Evolutionary conservation across 192 early-diverging fungal genomes (phyloP).

Genomic region (Phlyctochytrium bullatum): DNA sequence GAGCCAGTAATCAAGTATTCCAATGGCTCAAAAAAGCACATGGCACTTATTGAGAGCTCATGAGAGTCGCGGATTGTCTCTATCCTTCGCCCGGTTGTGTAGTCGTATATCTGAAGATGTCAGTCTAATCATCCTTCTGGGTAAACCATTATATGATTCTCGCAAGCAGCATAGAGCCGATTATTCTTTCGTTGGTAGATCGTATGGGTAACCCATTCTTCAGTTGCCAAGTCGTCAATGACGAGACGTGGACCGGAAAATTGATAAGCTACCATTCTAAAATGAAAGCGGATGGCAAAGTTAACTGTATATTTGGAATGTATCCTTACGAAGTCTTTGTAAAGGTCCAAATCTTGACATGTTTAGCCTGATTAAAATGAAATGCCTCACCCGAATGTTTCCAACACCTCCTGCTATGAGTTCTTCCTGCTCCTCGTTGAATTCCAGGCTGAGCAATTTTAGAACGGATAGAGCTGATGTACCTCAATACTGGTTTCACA

Average conservation of each 20-base stretch:
- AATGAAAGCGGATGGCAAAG: conserved; percentile 2
- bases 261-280: conserved; percentile 22
- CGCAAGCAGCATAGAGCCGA: conserved; percentile 40
- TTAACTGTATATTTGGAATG: neutral
- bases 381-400: conserved; percentile 33
- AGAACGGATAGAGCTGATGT: neutral
- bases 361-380: conserved; percentile 2
- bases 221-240: conserved; percentile 40
- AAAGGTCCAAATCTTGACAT: conserved; percentile 37
- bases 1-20: conserved; percentile 51
- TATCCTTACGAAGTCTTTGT: conserved; percentile 12
- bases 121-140: neutral
- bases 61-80: conserved; percentile 38
- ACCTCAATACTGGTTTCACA: conserved; percentile 49
- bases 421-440: conserved; percentile 33
- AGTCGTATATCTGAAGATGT: conserved; percentile 47
- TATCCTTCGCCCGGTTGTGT: conserved; percentile 34
- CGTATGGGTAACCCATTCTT: conserved; percentile 47
- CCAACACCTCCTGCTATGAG: conserved; percentile 45
- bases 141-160: conserved; percentile 42
- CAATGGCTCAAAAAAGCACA: conserved; percentile 36
- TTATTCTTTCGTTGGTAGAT: conserved; percentile 22
- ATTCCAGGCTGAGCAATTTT: conserved; percentile 37
- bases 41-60: conserved; percentile 44
- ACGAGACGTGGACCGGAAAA: conserved; percentile 35